phyloP scores from a whole-genome alignment of 2,329 filamentous ascomycete species.

The Fusarium nelsonii region DNA sequence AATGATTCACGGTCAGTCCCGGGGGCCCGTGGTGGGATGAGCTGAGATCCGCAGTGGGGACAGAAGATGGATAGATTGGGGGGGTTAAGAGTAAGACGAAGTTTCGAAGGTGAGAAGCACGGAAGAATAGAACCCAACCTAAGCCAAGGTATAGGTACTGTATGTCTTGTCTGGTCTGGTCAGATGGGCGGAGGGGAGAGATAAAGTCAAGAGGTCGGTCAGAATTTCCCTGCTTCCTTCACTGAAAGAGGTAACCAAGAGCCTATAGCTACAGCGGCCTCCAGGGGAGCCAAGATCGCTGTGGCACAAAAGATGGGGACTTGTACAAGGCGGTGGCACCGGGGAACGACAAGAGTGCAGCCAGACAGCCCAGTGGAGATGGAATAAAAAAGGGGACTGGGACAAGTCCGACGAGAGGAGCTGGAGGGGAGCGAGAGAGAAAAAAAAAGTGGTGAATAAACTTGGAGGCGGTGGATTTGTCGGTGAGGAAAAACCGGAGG shows the following conservation, averaged over 20 bases:
- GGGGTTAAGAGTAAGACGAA: neutral
- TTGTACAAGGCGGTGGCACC: constrained; percentile 36
- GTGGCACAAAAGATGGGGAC: constrained; percentile 29
- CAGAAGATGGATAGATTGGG: neutral
- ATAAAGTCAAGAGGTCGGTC: constrained; percentile 25
- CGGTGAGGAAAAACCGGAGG: constrained; percentile 40
- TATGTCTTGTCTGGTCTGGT: neutral
- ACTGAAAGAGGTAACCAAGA: constrained; percentile 33
- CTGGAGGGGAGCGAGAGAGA: neutral
- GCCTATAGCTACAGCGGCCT: constrained; percentile 39
- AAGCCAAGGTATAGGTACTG: constrained; percentile 1
- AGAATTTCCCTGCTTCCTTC: constrained; percentile 1
- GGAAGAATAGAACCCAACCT: constrained; percentile 3
- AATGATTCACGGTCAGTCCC: constrained; percentile 42
- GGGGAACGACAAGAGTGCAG: constrained; percentile 28
- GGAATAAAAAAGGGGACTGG: neutral
- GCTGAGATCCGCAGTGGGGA: constrained; percentile 41
- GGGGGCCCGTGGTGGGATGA: constrained; percentile 41
- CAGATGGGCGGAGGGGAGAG: constrained; percentile 1
- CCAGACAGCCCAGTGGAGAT: constrained; percentile 19
- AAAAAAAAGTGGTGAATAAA: constrained; percentile 26
- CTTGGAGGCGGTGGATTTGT: constrained; percentile 43
- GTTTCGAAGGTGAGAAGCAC: neutral
- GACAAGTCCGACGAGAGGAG: neutral
- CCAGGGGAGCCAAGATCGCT: constrained; percentile 28